Evolutionary conservation across 2,329 filamentous ascomycete species (phyloP), one percentile per base, ranked within the genome.

Genomic region (Pseudogymnoascus sp.): DNA sequence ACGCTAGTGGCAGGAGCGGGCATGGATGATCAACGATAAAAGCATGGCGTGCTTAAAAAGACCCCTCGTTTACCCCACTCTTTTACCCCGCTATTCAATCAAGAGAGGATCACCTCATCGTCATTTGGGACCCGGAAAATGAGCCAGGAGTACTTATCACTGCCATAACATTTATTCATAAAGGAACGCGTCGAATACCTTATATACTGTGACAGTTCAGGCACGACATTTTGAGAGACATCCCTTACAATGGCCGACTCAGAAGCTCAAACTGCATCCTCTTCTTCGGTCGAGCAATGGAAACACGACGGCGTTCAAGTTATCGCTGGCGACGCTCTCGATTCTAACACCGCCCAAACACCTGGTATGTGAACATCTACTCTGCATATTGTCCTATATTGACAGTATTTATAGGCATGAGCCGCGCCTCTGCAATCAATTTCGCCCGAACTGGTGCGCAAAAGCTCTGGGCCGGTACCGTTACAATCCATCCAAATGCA

Each of bases 381-480:
- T 37, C 35, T 14, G 35, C 41, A 22, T 50, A 12, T 50, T 50
- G 20, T 50, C 41, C 41, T 28, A 22, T 50, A 22, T 28, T 50
- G 14, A 37, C 35, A n/a, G 35, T n/a, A 37, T 37, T 37, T 36
- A 36, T 41, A 67, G 66, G 66, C 58, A 78, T 77, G 75, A 70
- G 73, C 60, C 72, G 76, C 7, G 71, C 72, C 18, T 75, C 75
- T n/a, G 76, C 76, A 2, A 73, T 78, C 62, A 76, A 76, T 66
- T 72, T 76, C 60, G 75, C 75, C 0, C 70, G 76, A 3, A 73
- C 74, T 1, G 75, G 75, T 14, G 76, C 76, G 0, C 71, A 77
- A 63, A 76, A 76, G 61, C 68, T 78, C 22, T 78, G 76, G 75
- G 76, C 76, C 5, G 76, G 76, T 0, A 77, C 76, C 1, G 76